Percentiles rank a stretch among this genome's conserved stretches.
These are phyloP conservation scores for Penicillium sp. DNA, from an alignment of 2,329 filamentous ascomycete species.

Conservation along the genomic window DNA sequence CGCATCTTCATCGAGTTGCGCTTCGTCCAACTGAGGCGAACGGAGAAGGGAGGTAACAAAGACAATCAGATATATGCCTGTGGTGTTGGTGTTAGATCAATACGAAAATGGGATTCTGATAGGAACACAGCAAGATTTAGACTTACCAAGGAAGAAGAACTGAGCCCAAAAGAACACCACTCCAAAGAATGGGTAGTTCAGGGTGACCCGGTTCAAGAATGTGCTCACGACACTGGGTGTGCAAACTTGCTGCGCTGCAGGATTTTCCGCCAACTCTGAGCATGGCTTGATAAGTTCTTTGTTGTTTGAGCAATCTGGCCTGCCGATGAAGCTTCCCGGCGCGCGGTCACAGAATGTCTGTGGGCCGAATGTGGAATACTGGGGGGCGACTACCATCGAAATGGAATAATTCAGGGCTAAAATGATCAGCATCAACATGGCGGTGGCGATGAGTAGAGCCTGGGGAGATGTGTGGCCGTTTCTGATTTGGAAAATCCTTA, in stretches of 20 bases:
- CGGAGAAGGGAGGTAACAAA: slow-evolving; percentile 77
- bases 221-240: slow-evolving; percentile 89
- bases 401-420: slow-evolving; percentile 91
- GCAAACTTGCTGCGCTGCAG: slow-evolving; percentile 76
- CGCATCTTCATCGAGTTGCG: slow-evolving; percentile 80
- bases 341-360: slow-evolving; percentile 88
- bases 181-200: slow-evolving; percentile 95
- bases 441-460: slow-evolving; percentile 84
- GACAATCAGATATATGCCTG: slow-evolving; percentile 72
- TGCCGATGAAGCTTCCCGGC: slow-evolving; percentile 60
- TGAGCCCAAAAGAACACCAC: slow-evolving; percentile 94
- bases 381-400: slow-evolving; percentile 90
- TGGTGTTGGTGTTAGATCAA: neutral
- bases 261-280: slow-evolving; percentile 70
- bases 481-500: slow-evolving; percentile 87
- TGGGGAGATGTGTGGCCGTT: slow-evolving; percentile 88
- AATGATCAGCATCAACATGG: slow-evolving; percentile 84
- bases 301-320: slow-evolving; percentile 69
- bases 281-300: slow-evolving; percentile 75
- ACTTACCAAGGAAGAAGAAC: slow-evolving; percentile 74
- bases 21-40: slow-evolving; percentile 72
- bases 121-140: neutral
- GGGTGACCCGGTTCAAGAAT: slow-evolving; percentile 85
- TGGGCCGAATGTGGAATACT: slow-evolving; percentile 90
- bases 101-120: neutral